Conservation (phyloP, 2,329 filamentous ascomycete species). For the Aspergillus felis region DNA sequence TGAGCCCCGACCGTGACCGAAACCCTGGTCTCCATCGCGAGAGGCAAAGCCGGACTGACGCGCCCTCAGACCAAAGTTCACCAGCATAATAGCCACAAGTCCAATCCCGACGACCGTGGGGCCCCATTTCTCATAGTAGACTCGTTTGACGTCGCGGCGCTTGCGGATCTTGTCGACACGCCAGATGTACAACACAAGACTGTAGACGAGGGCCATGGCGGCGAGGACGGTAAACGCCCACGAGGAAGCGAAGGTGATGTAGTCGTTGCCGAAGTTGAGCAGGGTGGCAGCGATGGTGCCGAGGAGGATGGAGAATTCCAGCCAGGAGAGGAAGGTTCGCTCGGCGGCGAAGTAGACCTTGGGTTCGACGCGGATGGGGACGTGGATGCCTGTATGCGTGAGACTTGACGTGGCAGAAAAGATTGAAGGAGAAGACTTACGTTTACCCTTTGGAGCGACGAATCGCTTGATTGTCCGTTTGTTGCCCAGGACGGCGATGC, state of each 20-base stretch:
- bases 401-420: constrained; percentile 1
- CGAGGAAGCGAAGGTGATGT: constrained; percentile 63
- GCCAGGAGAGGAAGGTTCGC: constrained; percentile 92
- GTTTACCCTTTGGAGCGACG: constrained; percentile 56
- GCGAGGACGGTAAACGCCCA: constrained; percentile 81
- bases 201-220: constrained; percentile 73
- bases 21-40: constrained; percentile 3
- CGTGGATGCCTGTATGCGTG: constrained; percentile 70
- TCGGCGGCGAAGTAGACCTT: constrained; percentile 98
- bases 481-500: constrained; percentile 40
- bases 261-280: constrained; percentile 69
- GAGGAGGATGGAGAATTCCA: constrained; percentile 95
- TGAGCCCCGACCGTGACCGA: background rate
- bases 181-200: constrained; percentile 80
- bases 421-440: constrained; percentile 26
- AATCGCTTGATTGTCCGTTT: constrained; percentile 50
- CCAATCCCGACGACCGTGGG: constrained; percentile 72
- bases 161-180: constrained; percentile 80
- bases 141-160: constrained; percentile 67
- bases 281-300: constrained; percentile 80
- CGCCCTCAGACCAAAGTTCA: constrained; percentile 81
- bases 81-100: constrained; percentile 66
- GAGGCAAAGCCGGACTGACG: constrained; percentile 43
- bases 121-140: constrained; percentile 85
- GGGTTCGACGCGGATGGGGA: constrained; percentile 90